Conservation (phyloP, 139 green algal species). For the Chlamydomonas asymmetrica region DNA sequence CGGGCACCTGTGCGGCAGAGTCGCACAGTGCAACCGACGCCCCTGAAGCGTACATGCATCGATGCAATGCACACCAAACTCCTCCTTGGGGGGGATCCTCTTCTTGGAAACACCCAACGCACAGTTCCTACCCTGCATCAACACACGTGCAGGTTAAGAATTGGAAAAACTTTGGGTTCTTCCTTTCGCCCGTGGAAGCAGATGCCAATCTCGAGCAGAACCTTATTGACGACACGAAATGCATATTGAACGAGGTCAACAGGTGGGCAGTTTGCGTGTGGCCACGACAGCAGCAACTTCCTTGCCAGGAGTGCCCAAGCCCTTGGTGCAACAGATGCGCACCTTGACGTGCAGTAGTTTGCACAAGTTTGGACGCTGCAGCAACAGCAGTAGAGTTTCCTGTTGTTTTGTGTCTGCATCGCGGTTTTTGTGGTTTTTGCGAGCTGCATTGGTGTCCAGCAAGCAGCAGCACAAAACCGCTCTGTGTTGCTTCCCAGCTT, state of each 20-base stretch:
- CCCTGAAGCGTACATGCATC: slow-evolving; percentile 18
- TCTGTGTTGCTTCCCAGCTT: too few species aligned
- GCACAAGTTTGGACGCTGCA: too few species aligned
- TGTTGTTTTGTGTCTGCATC: too few species aligned
- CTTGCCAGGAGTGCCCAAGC: background rate
- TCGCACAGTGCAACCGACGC: slow-evolving; percentile 19
- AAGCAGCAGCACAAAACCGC: too few species aligned
- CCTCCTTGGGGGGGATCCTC: too few species aligned
- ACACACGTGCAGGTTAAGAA: slow-evolving; percentile 2
- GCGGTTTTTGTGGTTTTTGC: too few species aligned
- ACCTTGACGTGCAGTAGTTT: background rate
- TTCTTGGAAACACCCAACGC: too few species aligned
- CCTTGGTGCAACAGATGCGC: background rate
- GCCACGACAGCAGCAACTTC: background rate
- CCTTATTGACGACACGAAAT: slow-evolving; percentile 24
- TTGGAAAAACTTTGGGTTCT: slow-evolving; percentile 56
- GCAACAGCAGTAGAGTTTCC: too few species aligned
- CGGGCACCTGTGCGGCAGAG: too few species aligned
- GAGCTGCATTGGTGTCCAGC: too few species aligned
- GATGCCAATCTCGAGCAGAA: slow-evolving; percentile 38
- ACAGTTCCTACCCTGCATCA: background rate
- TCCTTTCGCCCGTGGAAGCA: slow-evolving; percentile 44
- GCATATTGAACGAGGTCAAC: slow-evolving; percentile 41
- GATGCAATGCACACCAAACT: slow-evolving; percentile 28
- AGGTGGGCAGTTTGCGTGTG: background rate